phyloP scores from a whole-genome alignment of 2,329 filamentous ascomycete species.

The Westerdykella ornata region DNA sequence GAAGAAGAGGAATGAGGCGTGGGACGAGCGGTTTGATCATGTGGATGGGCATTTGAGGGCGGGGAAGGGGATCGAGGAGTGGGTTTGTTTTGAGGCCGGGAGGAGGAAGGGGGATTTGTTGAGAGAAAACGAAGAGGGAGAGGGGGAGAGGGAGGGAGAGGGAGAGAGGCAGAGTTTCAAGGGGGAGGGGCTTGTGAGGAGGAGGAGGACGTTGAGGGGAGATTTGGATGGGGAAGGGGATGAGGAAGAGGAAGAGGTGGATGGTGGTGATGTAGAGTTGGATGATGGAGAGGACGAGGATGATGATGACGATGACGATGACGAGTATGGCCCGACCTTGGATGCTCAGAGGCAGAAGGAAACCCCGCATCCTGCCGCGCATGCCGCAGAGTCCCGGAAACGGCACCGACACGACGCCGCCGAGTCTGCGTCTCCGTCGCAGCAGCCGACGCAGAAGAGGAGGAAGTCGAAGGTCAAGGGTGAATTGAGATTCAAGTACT shows the following conservation, averaged over 20 bases:
- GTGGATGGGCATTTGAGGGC: slow-evolving; percentile 67
- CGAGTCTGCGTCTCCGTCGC: too few relatives aligned
- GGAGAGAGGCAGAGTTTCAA: neutral
- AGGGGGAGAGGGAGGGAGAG: neutral
- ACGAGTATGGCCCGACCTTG: neutral
- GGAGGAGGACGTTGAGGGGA: too few relatives aligned
- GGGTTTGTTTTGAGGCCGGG: slow-evolving; percentile 44
- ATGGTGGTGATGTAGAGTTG: slow-evolving; percentile 3
- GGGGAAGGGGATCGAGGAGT: slow-evolving; percentile 49
- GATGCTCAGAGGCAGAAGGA: neutral
- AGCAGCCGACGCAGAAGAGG: too few relatives aligned
- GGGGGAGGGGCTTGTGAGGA: too few relatives aligned
- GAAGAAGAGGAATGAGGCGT: slow-evolving; percentile 48
- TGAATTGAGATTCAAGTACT: neutral
- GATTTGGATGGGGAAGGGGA: too few relatives aligned
- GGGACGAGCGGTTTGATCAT: slow-evolving; percentile 61
- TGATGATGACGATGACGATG: neutral
- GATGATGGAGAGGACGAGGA: slow-evolving; percentile 1
- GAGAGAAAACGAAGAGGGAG: slow-evolving; percentile 13
- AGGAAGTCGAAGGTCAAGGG: too few relatives aligned
- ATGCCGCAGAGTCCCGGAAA: too few relatives aligned
- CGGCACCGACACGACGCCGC: too few relatives aligned
- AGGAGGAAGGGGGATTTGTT: slow-evolving; percentile 27
- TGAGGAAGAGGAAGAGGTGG: slow-evolving; percentile 6
- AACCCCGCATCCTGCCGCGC: neutral